Base-by-base conservation (phyloP, 768 basidiomycete genomes). In the Hirschioporus abietinus region DNA sequence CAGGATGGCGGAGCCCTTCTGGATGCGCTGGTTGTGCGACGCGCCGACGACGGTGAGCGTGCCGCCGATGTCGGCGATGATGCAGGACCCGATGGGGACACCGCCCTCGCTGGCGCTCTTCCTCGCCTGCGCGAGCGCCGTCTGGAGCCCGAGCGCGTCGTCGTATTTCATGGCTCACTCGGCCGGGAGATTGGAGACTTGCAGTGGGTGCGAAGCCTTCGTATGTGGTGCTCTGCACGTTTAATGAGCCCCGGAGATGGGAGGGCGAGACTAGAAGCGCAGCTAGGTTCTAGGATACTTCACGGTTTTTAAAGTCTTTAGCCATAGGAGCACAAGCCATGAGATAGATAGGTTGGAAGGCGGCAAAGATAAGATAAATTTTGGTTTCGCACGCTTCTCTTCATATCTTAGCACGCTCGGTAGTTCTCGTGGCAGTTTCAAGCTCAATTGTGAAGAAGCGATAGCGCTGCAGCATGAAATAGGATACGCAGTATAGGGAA, bases 51-150 rank as follows among this genome's bases (percentile, higher is more conserved):
- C 72, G 42, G 42, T 6, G 42, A 52, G 42, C 0, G 66, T 66
- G 25, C 63, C 65, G 63, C 67, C 24, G 35, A 65, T 62, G 68
- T 72, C 35, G 59, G 67, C 59, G 60, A 84, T 70, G 57, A 88
- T 75, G 1, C 80, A 82, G 3, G 84, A 82, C 12, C 88, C 87
- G 68, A 89, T 89, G 12, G 88, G 86, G n/a, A 88, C 78, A 0
- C 88, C 87, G 0, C 86, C 85, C 67, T 88, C 82, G 0, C 66
- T 70, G 57, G 79, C 79, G 65, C 86, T 81, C 63, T 80, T 79
- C 35, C 72, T 72, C 0, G 85, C 88, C 68, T 88, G 79, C 2
- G 68, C 71, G 62, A 78, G 67, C 4, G 79, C 79, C 7, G 71
- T 72, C 26, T 72, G 67, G 27, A 79, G 68, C 36, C 78, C 78